These are phyloP conservation scores for Elsinoe arachidis DNA, from an alignment of 2,329 filamentous ascomycete species.

Conservation along the genomic window DNA sequence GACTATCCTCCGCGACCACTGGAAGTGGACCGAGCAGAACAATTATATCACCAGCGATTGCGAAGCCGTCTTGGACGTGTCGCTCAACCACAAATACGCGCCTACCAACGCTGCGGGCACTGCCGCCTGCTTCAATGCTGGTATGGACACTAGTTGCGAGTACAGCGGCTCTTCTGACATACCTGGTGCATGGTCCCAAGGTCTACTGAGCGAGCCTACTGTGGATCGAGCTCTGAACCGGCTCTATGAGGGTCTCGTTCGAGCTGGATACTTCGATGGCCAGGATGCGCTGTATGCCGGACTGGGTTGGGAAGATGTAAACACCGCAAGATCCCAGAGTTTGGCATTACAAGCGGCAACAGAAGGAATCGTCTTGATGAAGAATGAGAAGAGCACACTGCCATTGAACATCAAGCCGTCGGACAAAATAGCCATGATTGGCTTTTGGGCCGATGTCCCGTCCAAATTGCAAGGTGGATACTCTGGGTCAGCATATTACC, in stretches of 20 bases:
- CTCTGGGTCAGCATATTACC: conserved; percentile 47
- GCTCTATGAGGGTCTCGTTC: conserved; percentile 47
- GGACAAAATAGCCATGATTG: conserved; percentile 46
- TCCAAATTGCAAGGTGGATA: conserved; percentile 53
- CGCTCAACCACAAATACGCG: conserved; percentile 38
- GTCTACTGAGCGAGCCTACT: conserved; percentile 36
- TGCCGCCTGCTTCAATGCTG: conserved; percentile 42
- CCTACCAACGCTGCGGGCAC: conserved; percentile 37
- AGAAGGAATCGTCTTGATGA: conserved; percentile 42
- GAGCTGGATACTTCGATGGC: conserved; percentile 51
- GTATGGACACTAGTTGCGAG: conserved; percentile 48
- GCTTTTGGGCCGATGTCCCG: conserved; percentile 51
- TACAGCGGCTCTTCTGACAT: conserved; percentile 39
- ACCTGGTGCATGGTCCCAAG: conserved; percentile 34
- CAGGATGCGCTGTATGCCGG: conserved; percentile 41
- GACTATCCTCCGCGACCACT: conserved; percentile 55
- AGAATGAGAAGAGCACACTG: conserved; percentile 44
- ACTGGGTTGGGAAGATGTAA: conserved; percentile 48
- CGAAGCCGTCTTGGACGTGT: conserved; percentile 53
- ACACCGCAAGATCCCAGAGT: conserved; percentile 44
- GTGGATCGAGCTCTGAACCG: conserved; percentile 44
- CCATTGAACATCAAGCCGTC: conserved; percentile 33
- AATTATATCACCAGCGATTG: conserved; percentile 60
- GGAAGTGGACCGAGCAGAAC: conserved; percentile 53
- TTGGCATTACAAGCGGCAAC: conserved; percentile 48